phyloP scores from a whole-genome alignment of 805 yeast species.

The Metschnikowia lachancei region DNA sequence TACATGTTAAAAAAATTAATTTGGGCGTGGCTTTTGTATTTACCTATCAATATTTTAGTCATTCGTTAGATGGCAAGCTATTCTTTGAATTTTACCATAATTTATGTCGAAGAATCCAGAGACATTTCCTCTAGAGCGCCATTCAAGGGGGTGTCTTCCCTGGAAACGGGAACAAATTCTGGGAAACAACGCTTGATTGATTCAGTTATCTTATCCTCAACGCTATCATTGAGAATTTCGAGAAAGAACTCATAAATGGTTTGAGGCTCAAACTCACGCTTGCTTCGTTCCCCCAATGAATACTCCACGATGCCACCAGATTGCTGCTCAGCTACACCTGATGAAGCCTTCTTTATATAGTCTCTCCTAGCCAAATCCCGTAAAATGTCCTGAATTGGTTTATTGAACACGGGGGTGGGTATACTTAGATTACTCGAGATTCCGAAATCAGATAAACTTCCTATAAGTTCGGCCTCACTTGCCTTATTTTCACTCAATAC shows the following conservation, averaged over 20 bases:
- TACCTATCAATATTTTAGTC: too few relatives aligned
- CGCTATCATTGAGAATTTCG: constrained; percentile 16
- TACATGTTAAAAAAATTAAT: too few relatives aligned
- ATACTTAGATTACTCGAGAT: constrained; percentile 22
- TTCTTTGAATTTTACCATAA: background rate
- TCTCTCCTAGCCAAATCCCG: constrained; percentile 30
- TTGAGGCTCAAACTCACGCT: constrained; percentile 32
- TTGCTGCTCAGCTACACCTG: constrained; percentile 18
- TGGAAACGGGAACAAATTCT: constrained; percentile 6
- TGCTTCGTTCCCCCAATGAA: constrained; percentile 32
- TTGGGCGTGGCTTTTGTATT: too few relatives aligned
- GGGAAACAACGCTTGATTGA: constrained; percentile 21
- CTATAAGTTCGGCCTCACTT: constrained; percentile 26
- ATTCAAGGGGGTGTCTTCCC: constrained; percentile 18
- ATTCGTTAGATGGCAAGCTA: background rate
- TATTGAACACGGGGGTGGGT: constrained; percentile 22
- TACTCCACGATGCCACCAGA: constrained; percentile 21
- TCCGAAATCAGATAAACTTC: constrained; percentile 26
- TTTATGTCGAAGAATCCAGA: background rate
- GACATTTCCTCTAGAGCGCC: constrained; percentile 24
- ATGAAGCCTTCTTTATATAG: constrained; percentile 23
- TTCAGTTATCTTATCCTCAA: constrained; percentile 23
- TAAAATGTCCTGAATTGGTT: constrained; percentile 24
- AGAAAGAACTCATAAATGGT: constrained; percentile 28
- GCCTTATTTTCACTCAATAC: constrained; percentile 34